Percentiles rank a stretch among this genome's conserved stretches.
These are phyloP conservation scores for Acacia acuminata DNA, from an alignment of 306 rosid genomes.

Conservation along the genomic window DNA sequence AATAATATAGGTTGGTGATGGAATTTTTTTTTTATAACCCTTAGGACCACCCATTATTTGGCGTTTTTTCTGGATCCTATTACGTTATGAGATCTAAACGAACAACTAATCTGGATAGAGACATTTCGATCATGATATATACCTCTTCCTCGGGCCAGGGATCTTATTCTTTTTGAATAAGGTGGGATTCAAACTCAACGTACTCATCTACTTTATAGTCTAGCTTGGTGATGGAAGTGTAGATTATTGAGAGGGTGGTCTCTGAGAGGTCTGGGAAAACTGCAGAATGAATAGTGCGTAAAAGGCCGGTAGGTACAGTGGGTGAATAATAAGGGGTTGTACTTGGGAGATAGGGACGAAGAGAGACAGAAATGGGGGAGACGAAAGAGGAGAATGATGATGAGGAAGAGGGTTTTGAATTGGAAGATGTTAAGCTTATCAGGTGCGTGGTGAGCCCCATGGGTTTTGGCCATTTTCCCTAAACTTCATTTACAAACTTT, in stretches of 20 bases:
- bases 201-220: too few relatives aligned
- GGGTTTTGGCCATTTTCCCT: slow-evolving; percentile 5
- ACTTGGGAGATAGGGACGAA: slow-evolving; percentile 20
- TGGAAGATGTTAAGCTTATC: slow-evolving; percentile 1
- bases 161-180: too few relatives aligned
- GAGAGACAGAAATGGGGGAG: slow-evolving; percentile 2
- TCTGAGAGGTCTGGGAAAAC: neutral
- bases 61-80: too few relatives aligned
- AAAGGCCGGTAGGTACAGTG: slow-evolving; percentile 13
- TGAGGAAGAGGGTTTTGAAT: neutral
- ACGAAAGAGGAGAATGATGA: slow-evolving; percentile 12
- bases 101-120: too few relatives aligned
- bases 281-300: slow-evolving; percentile 2
- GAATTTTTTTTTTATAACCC: too few relatives aligned
- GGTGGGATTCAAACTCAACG: too few relatives aligned
- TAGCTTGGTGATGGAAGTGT: neutral
- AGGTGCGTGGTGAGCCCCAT: slow-evolving; percentile 17
- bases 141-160: too few relatives aligned
- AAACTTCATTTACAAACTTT: too few relatives aligned
- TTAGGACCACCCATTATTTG: too few relatives aligned
- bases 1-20: neutral
- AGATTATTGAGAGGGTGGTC: neutral
- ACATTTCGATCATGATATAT: too few relatives aligned
- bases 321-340: neutral
- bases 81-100: too few relatives aligned